phyloP scores from a whole-genome alignment of 2,329 filamentous ascomycete genomes.

The Aureobasidium sp. region DNA sequence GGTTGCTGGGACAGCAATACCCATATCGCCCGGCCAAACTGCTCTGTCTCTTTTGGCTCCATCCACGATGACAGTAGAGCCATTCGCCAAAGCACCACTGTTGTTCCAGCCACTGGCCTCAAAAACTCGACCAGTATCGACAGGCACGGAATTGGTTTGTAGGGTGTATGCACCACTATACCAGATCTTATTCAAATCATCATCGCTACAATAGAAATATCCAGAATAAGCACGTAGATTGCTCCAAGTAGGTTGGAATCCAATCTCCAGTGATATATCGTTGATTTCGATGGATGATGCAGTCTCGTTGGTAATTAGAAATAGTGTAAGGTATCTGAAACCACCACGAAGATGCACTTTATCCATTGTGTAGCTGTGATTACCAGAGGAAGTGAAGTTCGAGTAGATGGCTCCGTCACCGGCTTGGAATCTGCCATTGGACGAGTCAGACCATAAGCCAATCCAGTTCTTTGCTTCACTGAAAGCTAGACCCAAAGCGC shows the following conservation, averaged over 20 bases:
- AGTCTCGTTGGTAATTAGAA: slow-evolving; percentile 29
- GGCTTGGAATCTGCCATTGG: slow-evolving; percentile 29
- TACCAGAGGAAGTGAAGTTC: slow-evolving; percentile 26
- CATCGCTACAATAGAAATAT: slow-evolving; percentile 28
- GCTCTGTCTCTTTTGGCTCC: slow-evolving; percentile 32
- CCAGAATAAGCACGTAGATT: slow-evolving; percentile 31
- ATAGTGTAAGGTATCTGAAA: slow-evolving; percentile 46
- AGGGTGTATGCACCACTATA: slow-evolving; percentile 41
- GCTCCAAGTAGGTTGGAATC: slow-evolving; percentile 43
- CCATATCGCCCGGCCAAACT: slow-evolving; percentile 43
- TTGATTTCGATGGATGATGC: slow-evolving; percentile 29
- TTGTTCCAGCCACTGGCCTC: slow-evolving; percentile 25
- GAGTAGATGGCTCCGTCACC: slow-evolving; percentile 38
- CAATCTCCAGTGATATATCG: slow-evolving; percentile 35
- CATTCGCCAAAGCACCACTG: slow-evolving; percentile 27
- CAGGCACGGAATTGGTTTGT: slow-evolving; percentile 29
- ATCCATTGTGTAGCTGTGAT: slow-evolving; percentile 36
- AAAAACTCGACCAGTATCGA: slow-evolving; percentile 26
- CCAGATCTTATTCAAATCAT: slow-evolving; percentile 49
- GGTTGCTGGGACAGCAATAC: slow-evolving; percentile 37
- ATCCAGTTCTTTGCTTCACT: slow-evolving; percentile 35
- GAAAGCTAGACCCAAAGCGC: slow-evolving; percentile 32
- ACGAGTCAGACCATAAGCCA: slow-evolving; percentile 36
- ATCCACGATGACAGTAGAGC: slow-evolving; percentile 28
- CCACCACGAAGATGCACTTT: slow-evolving; percentile 40